Percentiles rank a stretch among this genome's conserved stretches.
These are phyloP conservation scores for Alternaria sp. DNA, from an alignment of 2,329 filamentous ascomycete species.

Conservation along the genomic window DNA sequence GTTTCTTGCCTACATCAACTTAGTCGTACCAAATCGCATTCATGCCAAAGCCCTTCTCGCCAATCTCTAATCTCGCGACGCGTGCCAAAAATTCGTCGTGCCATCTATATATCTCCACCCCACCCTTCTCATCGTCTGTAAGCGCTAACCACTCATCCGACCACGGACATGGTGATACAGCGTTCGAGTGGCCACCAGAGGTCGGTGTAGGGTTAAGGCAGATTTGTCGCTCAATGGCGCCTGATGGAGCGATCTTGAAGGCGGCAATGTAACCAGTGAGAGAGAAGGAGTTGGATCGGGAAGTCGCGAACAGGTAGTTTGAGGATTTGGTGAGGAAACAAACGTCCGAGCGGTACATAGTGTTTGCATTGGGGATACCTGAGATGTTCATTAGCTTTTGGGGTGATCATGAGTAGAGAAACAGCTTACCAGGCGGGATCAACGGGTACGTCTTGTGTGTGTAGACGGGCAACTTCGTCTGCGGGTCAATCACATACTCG, in stretches of 20 bases:
- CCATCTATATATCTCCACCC: conserved; percentile 88
- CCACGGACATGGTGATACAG: conserved; percentile 84
- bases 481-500: conserved; percentile 80
- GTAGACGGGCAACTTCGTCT: conserved; percentile 77
- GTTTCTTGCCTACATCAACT: conserved; percentile 14
- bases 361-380: conserved; percentile 59
- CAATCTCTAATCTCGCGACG: conserved; percentile 78
- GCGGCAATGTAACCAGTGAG: conserved; percentile 84
- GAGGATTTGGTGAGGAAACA: conserved; percentile 74
- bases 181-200: conserved; percentile 87
- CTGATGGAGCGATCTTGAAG: conserved; percentile 73
- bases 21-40: conserved; percentile 95
- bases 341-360: conserved; percentile 86
- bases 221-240: conserved; percentile 79
- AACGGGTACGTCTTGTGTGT: conserved; percentile 79
- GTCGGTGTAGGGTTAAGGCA: conserved; percentile 85
- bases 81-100: conserved; percentile 79
- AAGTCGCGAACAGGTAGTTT: conserved; percentile 82
- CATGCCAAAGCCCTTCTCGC: conserved; percentile 92
- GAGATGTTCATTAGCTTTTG: background rate
- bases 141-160: conserved; percentile 89
- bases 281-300: conserved; percentile 77
- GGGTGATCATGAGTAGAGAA: background rate
- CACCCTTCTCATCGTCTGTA: conserved; percentile 87
- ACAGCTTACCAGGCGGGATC: conserved; percentile 75